Conservation (phyloP, 495 filamentous ascomycete species). For the Thermothielavioides terrestris region DNA sequence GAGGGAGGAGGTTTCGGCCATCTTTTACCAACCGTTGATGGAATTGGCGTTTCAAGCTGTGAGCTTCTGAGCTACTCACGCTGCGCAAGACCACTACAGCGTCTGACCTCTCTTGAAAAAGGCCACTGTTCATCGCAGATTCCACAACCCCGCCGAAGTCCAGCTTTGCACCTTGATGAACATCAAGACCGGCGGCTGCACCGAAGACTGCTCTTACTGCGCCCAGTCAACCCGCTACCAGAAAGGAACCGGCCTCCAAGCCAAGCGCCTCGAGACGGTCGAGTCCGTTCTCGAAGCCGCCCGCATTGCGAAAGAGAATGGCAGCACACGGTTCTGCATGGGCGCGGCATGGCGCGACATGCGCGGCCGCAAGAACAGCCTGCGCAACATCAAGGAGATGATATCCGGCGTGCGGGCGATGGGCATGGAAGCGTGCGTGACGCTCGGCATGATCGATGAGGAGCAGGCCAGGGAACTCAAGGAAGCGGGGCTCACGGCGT, state of each 20-base stretch:
- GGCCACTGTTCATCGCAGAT: constrained; percentile 67
- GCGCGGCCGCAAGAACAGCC: constrained; percentile 70
- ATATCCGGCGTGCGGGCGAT: constrained; percentile 64
- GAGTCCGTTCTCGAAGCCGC: constrained; percentile 70
- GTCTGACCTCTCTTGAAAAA: no score
- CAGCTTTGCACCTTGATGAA: constrained; percentile 90
- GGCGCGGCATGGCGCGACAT: constrained; percentile 87
- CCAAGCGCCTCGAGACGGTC: constrained; percentile 66
- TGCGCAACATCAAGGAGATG: constrained; percentile 76
- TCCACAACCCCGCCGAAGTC: constrained; percentile 68
- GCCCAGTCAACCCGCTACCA: constrained; percentile 74
- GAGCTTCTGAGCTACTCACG: constrained; percentile 18
- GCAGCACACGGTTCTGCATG: constrained; percentile 85
- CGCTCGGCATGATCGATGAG: constrained; percentile 77
- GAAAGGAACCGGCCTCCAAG: constrained; percentile 70
- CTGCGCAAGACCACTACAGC: no score
- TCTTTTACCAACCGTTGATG: constrained; percentile 72
- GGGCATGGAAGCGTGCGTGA: constrained; percentile 83
- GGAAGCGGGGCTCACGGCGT: constrained; percentile 75
- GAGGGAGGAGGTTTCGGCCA: constrained; percentile 61
- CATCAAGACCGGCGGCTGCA: constrained; percentile 89
- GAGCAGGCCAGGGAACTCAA: constrained; percentile 69
- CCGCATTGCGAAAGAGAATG: constrained; percentile 64
- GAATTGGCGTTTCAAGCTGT: constrained; percentile 68
- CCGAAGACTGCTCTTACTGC: constrained; percentile 83